phyloP scores from a whole-genome alignment of 345 rosid genomes.

The Populus tremula region DNA sequence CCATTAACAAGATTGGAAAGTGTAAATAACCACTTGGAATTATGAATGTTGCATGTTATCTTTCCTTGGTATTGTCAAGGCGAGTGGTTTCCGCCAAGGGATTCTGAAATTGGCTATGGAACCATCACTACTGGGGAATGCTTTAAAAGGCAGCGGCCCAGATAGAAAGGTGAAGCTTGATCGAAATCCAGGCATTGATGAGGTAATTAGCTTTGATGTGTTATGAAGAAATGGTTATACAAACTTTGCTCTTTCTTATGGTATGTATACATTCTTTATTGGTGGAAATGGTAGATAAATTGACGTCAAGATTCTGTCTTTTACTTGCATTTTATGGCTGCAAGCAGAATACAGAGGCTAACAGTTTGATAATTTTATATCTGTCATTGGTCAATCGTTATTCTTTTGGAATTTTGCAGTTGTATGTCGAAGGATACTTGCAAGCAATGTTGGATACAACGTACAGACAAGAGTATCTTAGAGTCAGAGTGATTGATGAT shows the following conservation, averaged over 20 bases:
- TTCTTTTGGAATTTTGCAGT: slow-evolving; percentile 44
- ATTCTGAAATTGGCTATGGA: slow-evolving; percentile 92
- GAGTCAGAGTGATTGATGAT: slow-evolving; percentile 86
- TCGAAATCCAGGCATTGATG: slow-evolving; percentile 79
- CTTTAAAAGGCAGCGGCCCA: slow-evolving; percentile 88
- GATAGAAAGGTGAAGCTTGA: slow-evolving; percentile 87
- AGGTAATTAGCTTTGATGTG: slow-evolving; percentile 44
- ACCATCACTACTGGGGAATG: slow-evolving; percentile 78
- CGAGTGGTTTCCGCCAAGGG: slow-evolving; percentile 85
- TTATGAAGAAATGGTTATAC: background rate
- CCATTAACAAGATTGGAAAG: background rate
- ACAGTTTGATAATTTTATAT: background rate
- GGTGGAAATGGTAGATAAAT: background rate
- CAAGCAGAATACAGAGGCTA: background rate
- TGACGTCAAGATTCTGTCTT: background rate
- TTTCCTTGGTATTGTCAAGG: slow-evolving; percentile 38
- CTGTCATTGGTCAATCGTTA: slow-evolving; percentile 7
- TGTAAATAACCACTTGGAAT: background rate
- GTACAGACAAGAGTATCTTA: slow-evolving; percentile 89
- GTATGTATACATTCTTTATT: background rate
- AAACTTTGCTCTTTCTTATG: background rate
- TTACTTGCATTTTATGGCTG: background rate
- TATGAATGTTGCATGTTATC: slow-evolving; percentile 3
- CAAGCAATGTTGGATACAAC: slow-evolving; percentile 90
- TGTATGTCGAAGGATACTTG: slow-evolving; percentile 90